phyloP scores from a whole-genome alignment of 768 basidiomycete species.

The Podaxis sp. region DNA sequence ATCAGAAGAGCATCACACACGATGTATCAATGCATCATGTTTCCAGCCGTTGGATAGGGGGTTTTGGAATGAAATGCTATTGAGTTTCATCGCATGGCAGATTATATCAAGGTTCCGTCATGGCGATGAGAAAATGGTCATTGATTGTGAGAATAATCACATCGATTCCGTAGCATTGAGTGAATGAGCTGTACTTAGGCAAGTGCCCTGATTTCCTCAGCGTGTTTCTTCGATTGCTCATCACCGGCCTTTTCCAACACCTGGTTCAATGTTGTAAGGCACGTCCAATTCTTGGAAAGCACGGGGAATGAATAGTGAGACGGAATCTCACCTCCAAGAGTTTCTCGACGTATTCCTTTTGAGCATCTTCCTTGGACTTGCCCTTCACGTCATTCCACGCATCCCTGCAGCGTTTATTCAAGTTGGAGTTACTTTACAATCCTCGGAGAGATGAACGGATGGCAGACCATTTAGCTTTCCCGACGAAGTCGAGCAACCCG shows the following conservation, averaged over 20 bases:
- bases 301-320: background rate
- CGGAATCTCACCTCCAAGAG: conserved; percentile 55
- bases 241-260: conserved; percentile 49
- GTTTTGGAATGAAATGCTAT: background rate
- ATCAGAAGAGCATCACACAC: background rate
- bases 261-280: conserved; percentile 29
- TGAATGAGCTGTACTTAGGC: conserved; percentile 12
- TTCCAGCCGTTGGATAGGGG: background rate
- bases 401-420: conserved; percentile 47
- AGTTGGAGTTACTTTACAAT: background rate
- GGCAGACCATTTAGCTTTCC: conserved; percentile 84
- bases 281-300: background rate
- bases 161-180: background rate
- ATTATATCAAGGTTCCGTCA: background rate
- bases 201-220: conserved; percentile 58
- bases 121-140: background rate
- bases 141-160: background rate
- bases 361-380: conserved; percentile 65
- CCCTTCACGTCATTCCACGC: conserved; percentile 82
- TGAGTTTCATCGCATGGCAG: background rate
- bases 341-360: conserved; percentile 67
- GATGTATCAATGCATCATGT: background rate
- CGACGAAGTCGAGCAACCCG: conserved; percentile 80
- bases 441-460: background rate
- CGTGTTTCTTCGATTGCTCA: conserved; percentile 49